Evolutionary conservation across 1,139 yeast species (phyloP).

Genomic region (Saccharomyces uvarum): DNA sequence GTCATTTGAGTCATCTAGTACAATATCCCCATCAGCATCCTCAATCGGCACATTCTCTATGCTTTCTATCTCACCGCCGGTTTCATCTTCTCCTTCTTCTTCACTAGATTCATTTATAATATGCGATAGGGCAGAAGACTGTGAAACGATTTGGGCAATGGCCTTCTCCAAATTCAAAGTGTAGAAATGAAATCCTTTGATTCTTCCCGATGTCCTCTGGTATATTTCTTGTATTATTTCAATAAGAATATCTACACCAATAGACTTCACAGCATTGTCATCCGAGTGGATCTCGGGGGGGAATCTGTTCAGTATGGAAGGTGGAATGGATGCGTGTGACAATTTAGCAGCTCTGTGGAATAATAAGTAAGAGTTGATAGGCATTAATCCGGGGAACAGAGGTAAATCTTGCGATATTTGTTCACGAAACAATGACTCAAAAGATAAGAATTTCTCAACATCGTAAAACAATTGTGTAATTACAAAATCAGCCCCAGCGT

Average conservation of each 20-base stretch:
- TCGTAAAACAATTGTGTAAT: constrained; percentile 83
- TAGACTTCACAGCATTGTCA: constrained; percentile 76
- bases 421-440: constrained; percentile 38
- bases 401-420: constrained; percentile 43
- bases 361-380: constrained; percentile 82
- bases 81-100: constrained; percentile 32
- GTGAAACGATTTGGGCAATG: constrained; percentile 72
- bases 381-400: constrained; percentile 89
- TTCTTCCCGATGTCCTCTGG: constrained; percentile 44
- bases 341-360: constrained; percentile 84
- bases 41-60: constrained; percentile 29
- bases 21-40: constrained; percentile 22
- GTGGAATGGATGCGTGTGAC: constrained; percentile 84
- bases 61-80: constrained; percentile 27
- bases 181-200: constrained; percentile 83
- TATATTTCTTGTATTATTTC: constrained; percentile 56
- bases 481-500: constrained; percentile 91
- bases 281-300: constrained; percentile 57
- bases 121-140: constrained; percentile 43
- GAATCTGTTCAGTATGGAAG: constrained; percentile 41
- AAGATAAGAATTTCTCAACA: constrained; percentile 46
- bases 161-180: constrained; percentile 86
- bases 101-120: constrained; percentile 31
- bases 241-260: constrained; percentile 70
- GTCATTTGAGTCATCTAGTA: constrained; percentile 15